A percentile compares a stretch with the other conserved stretches of the same genome.
Conservation (phyloP, 1,284 basidiomycete genomes). For the Trichosporon sp. region DNA sequence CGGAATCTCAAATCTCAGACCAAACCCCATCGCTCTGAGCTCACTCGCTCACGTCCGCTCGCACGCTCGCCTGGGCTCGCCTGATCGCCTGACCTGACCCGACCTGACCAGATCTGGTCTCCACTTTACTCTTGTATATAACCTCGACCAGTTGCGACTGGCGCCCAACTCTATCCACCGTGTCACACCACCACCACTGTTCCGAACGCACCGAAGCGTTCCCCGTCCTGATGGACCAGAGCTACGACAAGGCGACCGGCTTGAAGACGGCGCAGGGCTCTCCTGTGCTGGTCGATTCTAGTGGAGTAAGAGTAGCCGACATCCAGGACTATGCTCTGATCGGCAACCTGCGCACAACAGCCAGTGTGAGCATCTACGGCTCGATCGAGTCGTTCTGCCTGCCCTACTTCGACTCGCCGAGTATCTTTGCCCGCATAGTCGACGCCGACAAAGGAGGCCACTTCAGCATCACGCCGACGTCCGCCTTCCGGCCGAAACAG, state of each 20-base stretch:
- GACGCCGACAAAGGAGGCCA: constrained; percentile 70
- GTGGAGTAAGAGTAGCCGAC: constrained; percentile 1
- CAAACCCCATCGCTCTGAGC: too few species aligned
- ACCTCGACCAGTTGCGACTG: neutral
- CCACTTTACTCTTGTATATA: neutral
- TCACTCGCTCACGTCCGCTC: too few species aligned
- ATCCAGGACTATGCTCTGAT: constrained; percentile 49
- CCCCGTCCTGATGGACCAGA: neutral
- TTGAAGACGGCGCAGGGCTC: neutral
- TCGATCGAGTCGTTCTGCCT: constrained; percentile 72
- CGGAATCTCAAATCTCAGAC: too few species aligned
- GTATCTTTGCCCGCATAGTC: constrained; percentile 66
- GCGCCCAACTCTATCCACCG: neutral
- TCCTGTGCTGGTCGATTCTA: neutral
- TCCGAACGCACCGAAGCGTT: neutral
- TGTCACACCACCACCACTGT: neutral
- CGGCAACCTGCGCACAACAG: constrained; percentile 49
- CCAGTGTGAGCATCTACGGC: constrained; percentile 47
- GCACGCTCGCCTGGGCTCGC: too few species aligned
- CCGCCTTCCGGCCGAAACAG: constrained; percentile 58
- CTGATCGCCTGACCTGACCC: neutral
- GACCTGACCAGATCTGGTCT: neutral
- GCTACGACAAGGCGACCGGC: neutral
- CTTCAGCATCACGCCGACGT: constrained; percentile 68
- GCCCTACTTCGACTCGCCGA: constrained; percentile 85